Evolutionary conservation across 2,329 filamentous ascomycete genomes (phyloP), one percentile per base, ranked within the genome.

Genomic region (Xylaria sp.): DNA sequence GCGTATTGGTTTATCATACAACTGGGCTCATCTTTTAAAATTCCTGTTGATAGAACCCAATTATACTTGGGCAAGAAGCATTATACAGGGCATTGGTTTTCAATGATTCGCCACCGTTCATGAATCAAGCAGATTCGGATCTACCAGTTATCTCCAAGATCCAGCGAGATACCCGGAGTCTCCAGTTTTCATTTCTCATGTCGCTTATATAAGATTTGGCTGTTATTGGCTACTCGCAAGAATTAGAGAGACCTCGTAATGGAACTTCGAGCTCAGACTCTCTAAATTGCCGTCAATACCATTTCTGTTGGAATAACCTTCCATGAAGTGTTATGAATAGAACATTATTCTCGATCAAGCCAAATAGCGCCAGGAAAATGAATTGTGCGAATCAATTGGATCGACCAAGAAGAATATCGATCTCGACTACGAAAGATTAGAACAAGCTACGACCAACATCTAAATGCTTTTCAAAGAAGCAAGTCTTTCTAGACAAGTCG

Each of bases 231-330:
- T 41, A 13, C 15, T 6, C 12, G 3, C 12, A 66, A 58, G 57
- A 57, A 28, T 32, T 66, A 25, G 41, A 25, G 13, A 50, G 48
- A 7, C n/a, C 61, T 25, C 65, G 65, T 28, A 56, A 67, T 34
- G 65, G 65, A 65, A 23, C 63, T 61, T 15, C 36, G 61, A 9
- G 34, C 46, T 7, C 63, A 66, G 32, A 41, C 61, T 30, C 57
- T 66, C 32, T 66, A 58, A 58, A 52, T 57, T n/a, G 57, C 61
- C 3, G 63, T 57, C 20, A 50, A 66, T 18, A n/a, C 63, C 63
- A 10, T 58, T 58, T 4, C 15, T 56, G 9, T 66, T 66, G 63
- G 63, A 55, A 66, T 20, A 66, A 57, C 18, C 41, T 66, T 34
- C 23, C 61, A 20, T 41, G 50, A 13, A 43, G 34, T 34, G 52